Base-by-base conservation (phyloP, 345 rosid species). In the Gossypium ekmanianum region DNA sequence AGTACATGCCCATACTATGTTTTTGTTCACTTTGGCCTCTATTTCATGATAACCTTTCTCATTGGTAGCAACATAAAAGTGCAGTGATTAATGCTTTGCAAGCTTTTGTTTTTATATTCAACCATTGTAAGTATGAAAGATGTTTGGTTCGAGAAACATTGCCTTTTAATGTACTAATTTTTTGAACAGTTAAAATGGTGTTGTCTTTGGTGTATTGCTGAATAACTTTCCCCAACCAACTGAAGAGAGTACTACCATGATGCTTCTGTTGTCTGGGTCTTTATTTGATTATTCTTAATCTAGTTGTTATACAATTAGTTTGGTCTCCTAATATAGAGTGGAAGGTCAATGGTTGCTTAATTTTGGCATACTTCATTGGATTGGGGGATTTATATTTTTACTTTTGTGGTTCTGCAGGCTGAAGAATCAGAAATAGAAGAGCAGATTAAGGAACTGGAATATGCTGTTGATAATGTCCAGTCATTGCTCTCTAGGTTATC, bases 371-470 rank as follows among this genome's bases (percentile, higher is more conserved):
- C 24, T 16, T 61, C 22, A 24, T 14, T 67, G 29, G 73, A 39
- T 41, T 73, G 64, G 27, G 58, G 34, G 55, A 45, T 45, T 76
- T 74, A 55, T 47, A 18, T 70, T 74, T 75, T 11, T 45, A 48
- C 51, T 78, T 68, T 79, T 67, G 58, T 77, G 44, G 48, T 76
- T 63, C 74, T 81, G 59, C 86, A 95, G 99, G 91, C 88, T 77
- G 98, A 93, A 85, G 94, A 89, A 80, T 87, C 84, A 66, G 94
- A 93, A 88, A 84, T 88, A 51, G 91, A 90, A 84, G 94, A 79
- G 72, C 88, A 82, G 61, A 70, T 93, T 20, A 87, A 70, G 79
- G 89, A 87, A 81, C 87, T 93, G 56, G 83, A 84, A 65, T 69
- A 64, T 66, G 86, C 84, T 79, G 72, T 93, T 80, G 89, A 87